Evolutionary conservation across 768 basidiomycete genomes (phyloP).

Genomic region (Rhodotorula diobovata): DNA sequence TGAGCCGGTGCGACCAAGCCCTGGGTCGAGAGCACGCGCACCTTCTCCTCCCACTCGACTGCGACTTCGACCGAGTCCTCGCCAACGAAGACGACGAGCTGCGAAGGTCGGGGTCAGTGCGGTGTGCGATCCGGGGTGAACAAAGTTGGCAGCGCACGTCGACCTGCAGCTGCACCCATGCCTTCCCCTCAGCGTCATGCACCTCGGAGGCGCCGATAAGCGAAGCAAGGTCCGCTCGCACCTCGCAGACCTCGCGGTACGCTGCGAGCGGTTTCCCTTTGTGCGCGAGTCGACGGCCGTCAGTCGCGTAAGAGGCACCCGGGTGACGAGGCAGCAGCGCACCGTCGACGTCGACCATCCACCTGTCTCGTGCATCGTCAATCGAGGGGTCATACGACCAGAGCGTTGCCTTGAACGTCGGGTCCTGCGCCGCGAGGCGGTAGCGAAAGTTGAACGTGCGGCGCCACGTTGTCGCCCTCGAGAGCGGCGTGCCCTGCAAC

Average conservation of each 20-base stretch:
- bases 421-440: not conserved
- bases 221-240: not conserved
- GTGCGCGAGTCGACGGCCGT: not conserved
- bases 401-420: not conserved
- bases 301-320: not conserved
- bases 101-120: too few species aligned
- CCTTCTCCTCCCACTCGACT: constrained; percentile 10
- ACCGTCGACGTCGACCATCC: constrained; percentile 14
- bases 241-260: not conserved
- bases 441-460: constrained; percentile 22
- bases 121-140: too few species aligned
- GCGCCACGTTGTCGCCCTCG: not conserved
- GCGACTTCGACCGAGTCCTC: constrained; percentile 6
- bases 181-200: not conserved
- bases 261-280: not conserved
- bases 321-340: not conserved
- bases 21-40: not conserved
- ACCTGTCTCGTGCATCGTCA: not conserved
- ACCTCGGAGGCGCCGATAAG: constrained; percentile 5
- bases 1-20: too few species aligned
- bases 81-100: constrained; percentile 19
- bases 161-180: constrained; percentile 17
- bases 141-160: too few species aligned
- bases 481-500: constrained; percentile 1
- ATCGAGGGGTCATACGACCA: not conserved